Evolutionary conservation across 2,329 filamentous ascomycete genomes (phyloP), one percentile per base, ranked within the genome.

Genomic region (Paraphaeosphaeria minitans): DNA sequence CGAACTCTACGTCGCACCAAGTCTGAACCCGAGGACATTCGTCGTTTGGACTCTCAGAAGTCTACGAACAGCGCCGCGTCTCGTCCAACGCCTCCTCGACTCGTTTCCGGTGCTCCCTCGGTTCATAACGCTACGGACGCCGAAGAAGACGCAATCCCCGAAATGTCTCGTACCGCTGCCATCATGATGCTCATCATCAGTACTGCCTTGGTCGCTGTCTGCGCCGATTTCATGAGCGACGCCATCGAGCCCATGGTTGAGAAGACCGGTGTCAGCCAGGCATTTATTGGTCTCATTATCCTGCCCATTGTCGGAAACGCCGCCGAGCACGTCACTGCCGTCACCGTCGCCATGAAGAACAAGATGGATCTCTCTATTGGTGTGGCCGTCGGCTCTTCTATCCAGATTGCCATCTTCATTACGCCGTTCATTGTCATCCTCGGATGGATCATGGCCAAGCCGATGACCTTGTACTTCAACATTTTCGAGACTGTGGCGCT

Each of bases 301-400:
- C 79, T 93, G 3, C 90, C 90, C 16, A 92, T 93, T 66, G 89
- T 92, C n/a, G 89, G 89, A 39, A 93, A 93, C 68, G 90, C 90
- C 1, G 90, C 89, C 10, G 90, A 93, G 77, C 90, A 92, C 79
- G 89, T 89, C 21, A 92, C 89, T 0, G 90, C 89, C 13, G 89
- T 92, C 53, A 91, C 86, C 0, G 89, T 92, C 1, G 90, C 90
- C 9, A 83, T 88, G 65, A 92, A 92, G 81, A 90, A 92, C 76
- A 93, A 93, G 78, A 92, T 92, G 89, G 90, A 93, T 70, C 80
- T 92, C 10, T 88, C 90, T 3, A 92, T 93, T 63, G 89, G 89
- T 70, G 89, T 93, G 9, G 89, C 89, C 10, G 87, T 93, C 37
- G 90, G 90, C 37, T 90, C 87, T n/a, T 90, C 87, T 68, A 92